Base-by-base conservation (phyloP, 352 stramenopile species). In the Pythium rhizo-oryzae region DNA sequence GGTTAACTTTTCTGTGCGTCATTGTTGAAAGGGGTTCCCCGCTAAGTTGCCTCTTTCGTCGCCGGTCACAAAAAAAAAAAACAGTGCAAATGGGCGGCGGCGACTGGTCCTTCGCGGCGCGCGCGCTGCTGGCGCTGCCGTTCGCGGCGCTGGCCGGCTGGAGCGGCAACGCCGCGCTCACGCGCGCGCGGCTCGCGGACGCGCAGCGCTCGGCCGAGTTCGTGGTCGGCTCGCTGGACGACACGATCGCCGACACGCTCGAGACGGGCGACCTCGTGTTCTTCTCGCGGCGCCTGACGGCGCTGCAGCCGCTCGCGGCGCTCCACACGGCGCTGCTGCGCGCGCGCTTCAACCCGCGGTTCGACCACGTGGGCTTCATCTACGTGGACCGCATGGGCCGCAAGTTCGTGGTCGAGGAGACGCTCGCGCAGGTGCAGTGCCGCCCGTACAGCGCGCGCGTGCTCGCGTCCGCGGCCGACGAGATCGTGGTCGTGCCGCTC, bases 331-430 rank as follows among this genome's bases (percentile, higher is more conserved):
- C 76, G 80, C 52, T 84, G 24, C 69, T 84, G 49, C 81, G 84
- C 28, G 59, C 77, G 56, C 71, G 70, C 9, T 78, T 90, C 63
- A 69, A 85, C n/a, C 76, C 84, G 19, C 86, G 80, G 53, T 96
- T 92, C 62, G 87, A 96, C 62, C 86, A 94, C 69, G 88, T 84
- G 41, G 88, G 88, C 0, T 90, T 88, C 77, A 72, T 96, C 58
- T 91, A 90, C 61, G 86, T 94, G 50, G 85, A 96, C 63, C 79
- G 83, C 35, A 66, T 96, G 52, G 88, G 88, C 2, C 83, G 84
- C 66, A 93, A 93, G 65, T 96, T 91, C 43, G 78, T 96, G 24
- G 82, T 94, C 41, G 88, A 96, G 69, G 88, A 96, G 69, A 94
- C 86, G 71, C 80, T 92, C 52, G 61, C 73, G 47, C 84, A 88